Evolutionary conservation across 192 early-diverging fungal species (phyloP), one percentile per base, ranked within the genome.

Genomic region (Radiomyces spectabilis): DNA sequence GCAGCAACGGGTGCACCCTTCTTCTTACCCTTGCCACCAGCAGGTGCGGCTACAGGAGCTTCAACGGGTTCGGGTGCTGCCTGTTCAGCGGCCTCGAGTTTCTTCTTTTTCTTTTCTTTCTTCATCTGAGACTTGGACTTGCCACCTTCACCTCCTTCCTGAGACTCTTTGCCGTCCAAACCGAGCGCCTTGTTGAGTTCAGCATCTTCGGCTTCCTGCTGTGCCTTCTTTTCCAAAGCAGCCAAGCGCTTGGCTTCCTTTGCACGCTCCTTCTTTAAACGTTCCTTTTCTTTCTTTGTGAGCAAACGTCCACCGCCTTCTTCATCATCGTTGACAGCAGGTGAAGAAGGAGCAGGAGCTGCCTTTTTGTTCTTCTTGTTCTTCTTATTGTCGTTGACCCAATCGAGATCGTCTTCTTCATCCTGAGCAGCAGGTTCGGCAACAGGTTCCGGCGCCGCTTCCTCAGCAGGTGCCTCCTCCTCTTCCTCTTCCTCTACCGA

Each of bases 231-330:
- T n/a, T 71, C 72, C 35, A 66, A 64, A 33, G 64, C 76, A 45
- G 66, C 66, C 41, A 62, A 59, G 53, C 70, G 73, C 51, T 75
- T 73, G 10, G 58, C 67, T 53, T 79, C 73, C 69, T 86, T 87
- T 53, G 78, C 74, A 18, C 74, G 75, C 55, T 87, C 84, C 73
- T 91, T 91, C 57, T 87, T 83, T 53, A 90, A 78, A 56, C 77
- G 76, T 59, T 93, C 90, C 70, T 93, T 93, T 51, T 93, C 89
- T 65, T 90, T 91, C 63, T 93, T 93, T 34, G 86, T 82, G 68
- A 90, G 82, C 26, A 88, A 76, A 54, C 73, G 68, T 39, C 70
- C 71, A 10, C 46, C 58, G 33, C 40, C 40, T 35, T 55, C 59
- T 22, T 70, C 68, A 5, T 59, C 50, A 49, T 78, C 75, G 6